These are phyloP conservation scores for Scedosporium dehoogii DNA, from an alignment of 2,329 filamentous ascomycete genomes.

Conservation along the genomic window DNA sequence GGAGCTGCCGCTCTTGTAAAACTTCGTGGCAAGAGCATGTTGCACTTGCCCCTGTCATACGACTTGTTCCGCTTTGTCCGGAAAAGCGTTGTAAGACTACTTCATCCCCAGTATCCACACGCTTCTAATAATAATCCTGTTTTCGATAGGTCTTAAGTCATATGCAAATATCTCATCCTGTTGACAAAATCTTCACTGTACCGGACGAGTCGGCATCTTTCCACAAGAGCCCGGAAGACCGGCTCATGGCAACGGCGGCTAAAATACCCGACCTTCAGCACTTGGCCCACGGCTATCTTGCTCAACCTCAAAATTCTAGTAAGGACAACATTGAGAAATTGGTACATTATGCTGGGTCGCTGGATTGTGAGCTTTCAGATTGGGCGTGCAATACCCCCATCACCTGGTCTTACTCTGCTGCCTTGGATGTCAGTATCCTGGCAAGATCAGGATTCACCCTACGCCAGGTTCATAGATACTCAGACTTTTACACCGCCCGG, in stretches of 20 bases:
- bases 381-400: neutral
- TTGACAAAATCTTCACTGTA: constrained; percentile 2
- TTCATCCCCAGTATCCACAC: neutral
- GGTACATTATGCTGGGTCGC: neutral
- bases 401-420: constrained; percentile 1
- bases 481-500: constrained; percentile 9
- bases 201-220: neutral
- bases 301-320: neutral
- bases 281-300: neutral
- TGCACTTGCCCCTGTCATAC: constrained; percentile 2
- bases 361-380: neutral
- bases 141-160: constrained; percentile 5
- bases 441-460: constrained; percentile 1
- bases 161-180: constrained; percentile 1
- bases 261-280: constrained; percentile 2
- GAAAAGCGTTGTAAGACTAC: constrained; percentile 8
- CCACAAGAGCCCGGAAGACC: neutral
- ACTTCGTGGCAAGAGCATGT: neutral
- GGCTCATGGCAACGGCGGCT: neutral
- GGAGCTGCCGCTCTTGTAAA: constrained; percentile 5
- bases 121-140: neutral
- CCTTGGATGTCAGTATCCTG: neutral
- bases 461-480: constrained; percentile 8
- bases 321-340: neutral
- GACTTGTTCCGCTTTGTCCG: constrained; percentile 9